Evolutionary conservation across 2,329 filamentous ascomycete species (phyloP), one percentile per base, ranked within the genome.

Genomic region (Xylaria sp.): DNA sequence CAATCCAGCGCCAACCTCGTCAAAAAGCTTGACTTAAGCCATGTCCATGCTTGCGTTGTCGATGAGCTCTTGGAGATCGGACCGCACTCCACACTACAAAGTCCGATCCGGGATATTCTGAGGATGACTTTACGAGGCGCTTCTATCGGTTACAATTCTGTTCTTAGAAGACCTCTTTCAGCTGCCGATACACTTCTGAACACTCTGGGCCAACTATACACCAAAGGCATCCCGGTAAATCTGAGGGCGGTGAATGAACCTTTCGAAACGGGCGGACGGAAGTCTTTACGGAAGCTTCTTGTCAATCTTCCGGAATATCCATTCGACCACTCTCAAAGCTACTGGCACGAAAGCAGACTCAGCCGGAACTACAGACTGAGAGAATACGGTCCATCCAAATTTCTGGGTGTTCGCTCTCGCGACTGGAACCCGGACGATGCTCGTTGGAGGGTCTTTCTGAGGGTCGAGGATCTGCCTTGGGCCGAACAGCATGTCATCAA

Each of bases 371-470:
- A 76, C 41, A 73, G 80, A 2, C 70, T 78, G 13, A 72, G 77
- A 2, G 32, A 63, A 5, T 57, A 74, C 15, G 71, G 66, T 0
- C 74, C 75, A 1, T 72, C 75, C 3, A 72, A 78, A 10, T 73
- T 79, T 10, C 71, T 81, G 4, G 77, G 78, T 6, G 68, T 65
- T 2, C 72, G 66, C 0, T 48, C 68, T 1, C 12, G 44, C 1
- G 74, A 76, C 25, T 75, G 72, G 68, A 70, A 75, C 37, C 69
- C 75, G 0, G 57, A 66, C 7, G 70, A 74, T 0, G 72, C 75
- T 3, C 57, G 67, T 1, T 87, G 85, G 85, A 76, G 84, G 8
- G 81, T 83, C 60, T 75, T 82, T n/a, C 75, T 86, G 1, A 75
- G 78, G 0, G 44, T 80, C 0, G 70, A 78, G 1, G 80, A 82